phyloP scores from a whole-genome alignment of 805 yeast species.

The Barnettozyma siamensis region DNA sequence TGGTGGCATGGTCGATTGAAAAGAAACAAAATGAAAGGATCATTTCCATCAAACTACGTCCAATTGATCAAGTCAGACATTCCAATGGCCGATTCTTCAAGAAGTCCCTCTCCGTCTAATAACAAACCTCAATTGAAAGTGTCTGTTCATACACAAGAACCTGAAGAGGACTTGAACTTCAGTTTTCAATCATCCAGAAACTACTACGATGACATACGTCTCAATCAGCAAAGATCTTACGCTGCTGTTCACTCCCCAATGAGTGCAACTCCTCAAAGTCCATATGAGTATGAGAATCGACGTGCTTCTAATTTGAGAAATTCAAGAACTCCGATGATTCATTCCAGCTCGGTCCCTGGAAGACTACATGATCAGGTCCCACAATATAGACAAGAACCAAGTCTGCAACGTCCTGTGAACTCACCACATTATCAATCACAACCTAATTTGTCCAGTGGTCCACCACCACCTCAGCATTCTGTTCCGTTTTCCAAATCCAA shows the following conservation, averaged over 20 bases:
- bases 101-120: conserved; percentile 1
- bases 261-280: not conserved
- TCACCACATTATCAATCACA: conserved; percentile 4
- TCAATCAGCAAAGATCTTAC: not conserved
- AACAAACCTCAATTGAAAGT: not conserved
- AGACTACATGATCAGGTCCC: conserved; percentile 11
- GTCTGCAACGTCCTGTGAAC: not conserved
- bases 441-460: conserved; percentile 12
- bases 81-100: conserved; percentile 9
- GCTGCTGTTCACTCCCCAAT: not conserved
- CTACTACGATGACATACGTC: conserved; percentile 14
- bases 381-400: not conserved
- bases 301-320: not conserved
- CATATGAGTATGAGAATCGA: not conserved
- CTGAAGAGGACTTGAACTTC: conserved; percentile 22
- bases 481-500: conserved; percentile 19
- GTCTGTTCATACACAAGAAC: not conserved
- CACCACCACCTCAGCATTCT: conserved; percentile 22
- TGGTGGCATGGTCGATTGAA: conserved; percentile 87
- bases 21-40: conserved; percentile 77
- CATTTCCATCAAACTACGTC: conserved; percentile 86
- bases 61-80: conserved; percentile 40
- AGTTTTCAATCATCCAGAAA: conserved; percentile 24
- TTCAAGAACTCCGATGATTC: conserved; percentile 12
- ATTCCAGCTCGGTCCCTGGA: conserved; percentile 21